Evolutionary conservation across 2,329 filamentous ascomycete genomes (phyloP), one percentile per base, ranked within the genome.

Genomic region (Fusarium graminum): DNA sequence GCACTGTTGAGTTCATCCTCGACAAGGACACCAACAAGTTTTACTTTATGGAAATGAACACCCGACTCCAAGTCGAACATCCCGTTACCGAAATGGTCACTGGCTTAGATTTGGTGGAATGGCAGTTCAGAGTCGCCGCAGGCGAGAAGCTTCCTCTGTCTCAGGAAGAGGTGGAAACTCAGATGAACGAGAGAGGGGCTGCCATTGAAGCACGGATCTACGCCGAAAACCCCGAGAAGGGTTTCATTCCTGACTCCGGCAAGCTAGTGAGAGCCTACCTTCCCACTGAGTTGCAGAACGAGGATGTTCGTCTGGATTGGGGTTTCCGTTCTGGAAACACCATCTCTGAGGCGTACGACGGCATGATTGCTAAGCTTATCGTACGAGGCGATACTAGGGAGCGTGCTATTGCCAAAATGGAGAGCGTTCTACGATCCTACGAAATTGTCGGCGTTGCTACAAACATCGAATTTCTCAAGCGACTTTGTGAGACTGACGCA

Each of bases 341-440:
- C 65, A 92, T 99, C 4, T 96, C 94, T 0, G 92, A 94, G 59
- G 92, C 95, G 53, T 99, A 99, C 78, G 95, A 99, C 72, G 95
- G 95, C 28, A 99, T 99, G 95, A 97, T 99, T 69, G 92, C 95
- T 42, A 99, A 99, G 80, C 86, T 99, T 51, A 99, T 99, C 71
- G 93, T 98, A 7, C 88, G 92, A 58, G 95, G 92, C 1, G 86
- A 88, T 16, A 90, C 90, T 56, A 86, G 95, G 60, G 86, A 91
- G 75, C 90, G 91, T 26, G 92, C 94, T 5, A 90, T 99, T 47
- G 89, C 92, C 59, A 96, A 92, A 77, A 84, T 99, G 59, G 88
- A 89, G 36, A 83, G 89, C 6, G 94, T 95, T 1, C 82, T 99
- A 12, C 90, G 92, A 67, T 86, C 92, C 45, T 99, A 98, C 75